phyloP scores from a whole-genome alignment of 305 asterid genomes.

The Rubia balearica region DNA sequence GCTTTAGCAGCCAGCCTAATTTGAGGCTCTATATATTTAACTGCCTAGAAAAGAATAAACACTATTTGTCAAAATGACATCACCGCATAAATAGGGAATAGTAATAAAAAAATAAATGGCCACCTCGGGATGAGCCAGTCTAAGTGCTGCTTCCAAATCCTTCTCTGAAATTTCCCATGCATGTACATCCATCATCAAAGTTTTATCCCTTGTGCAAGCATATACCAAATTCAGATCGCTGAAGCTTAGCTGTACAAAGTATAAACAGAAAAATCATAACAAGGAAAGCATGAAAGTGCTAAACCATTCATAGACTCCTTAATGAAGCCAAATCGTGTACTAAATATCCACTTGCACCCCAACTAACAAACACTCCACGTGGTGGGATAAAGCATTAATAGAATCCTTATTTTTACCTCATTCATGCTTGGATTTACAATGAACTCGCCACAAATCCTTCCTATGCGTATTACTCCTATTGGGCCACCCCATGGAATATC shows the following conservation, averaged over 20 bases:
- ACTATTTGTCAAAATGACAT: constrained; percentile 16
- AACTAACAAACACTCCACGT: background rate
- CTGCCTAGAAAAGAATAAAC: constrained; percentile 50
- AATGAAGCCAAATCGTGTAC: background rate
- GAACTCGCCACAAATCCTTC: constrained; percentile 74
- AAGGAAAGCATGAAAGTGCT: background rate
- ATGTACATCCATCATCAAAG: constrained; percentile 96
- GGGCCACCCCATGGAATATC: constrained; percentile 99
- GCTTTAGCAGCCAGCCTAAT: constrained; percentile 78
- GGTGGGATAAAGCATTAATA: constrained; percentile 6
- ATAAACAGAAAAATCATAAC: too few relatives aligned
- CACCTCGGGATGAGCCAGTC: constrained; percentile 96
- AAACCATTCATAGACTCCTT: background rate
- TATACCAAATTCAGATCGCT: constrained; percentile 95
- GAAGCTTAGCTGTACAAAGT: constrained; percentile 80
- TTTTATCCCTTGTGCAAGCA: constrained; percentile 97
- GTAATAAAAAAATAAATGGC: constrained; percentile 17
- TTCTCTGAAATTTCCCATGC: constrained; percentile 83
- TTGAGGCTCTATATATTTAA: constrained; percentile 89
- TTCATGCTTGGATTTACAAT: constrained; percentile 90
- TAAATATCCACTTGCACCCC: background rate
- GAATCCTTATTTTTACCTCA: constrained; percentile 47
- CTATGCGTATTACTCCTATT: constrained; percentile 88
- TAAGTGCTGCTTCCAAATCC: constrained; percentile 80
- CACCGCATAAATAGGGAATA: constrained; percentile 11